These are phyloP conservation scores for Xerocomellus amylosporus DNA, from an alignment of 768 basidiomycete genomes.

Conservation along the genomic window DNA sequence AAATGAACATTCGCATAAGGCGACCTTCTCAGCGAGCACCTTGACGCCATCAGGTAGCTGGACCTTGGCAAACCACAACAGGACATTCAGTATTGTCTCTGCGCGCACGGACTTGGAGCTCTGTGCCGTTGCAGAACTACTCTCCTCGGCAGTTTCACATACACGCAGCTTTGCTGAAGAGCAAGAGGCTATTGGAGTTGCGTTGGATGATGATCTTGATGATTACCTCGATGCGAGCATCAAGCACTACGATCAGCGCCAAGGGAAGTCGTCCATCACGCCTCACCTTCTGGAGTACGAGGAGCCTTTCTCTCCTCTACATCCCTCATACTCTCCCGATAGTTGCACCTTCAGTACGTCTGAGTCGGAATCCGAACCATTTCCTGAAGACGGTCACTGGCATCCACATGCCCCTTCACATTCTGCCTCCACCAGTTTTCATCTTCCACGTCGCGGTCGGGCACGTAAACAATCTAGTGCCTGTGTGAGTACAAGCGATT, in stretches of 20 bases:
- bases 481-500: slow-evolving; percentile 35
- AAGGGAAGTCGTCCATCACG: slow-evolving; percentile 4
- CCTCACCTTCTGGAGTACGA: slow-evolving; percentile 31
- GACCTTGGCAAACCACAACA: slow-evolving; percentile 28
- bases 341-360: slow-evolving; percentile 21
- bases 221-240: slow-evolving; percentile 30
- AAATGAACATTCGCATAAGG: slow-evolving; percentile 20
- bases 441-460: slow-evolving; percentile 34
- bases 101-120: slow-evolving; percentile 49
- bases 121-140: slow-evolving; percentile 47
- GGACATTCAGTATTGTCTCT: slow-evolving; percentile 44
- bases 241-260: slow-evolving; percentile 7
- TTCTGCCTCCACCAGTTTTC: slow-evolving; percentile 25
- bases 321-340: slow-evolving; percentile 15
- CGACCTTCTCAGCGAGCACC: slow-evolving; percentile 25
- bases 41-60: slow-evolving; percentile 19
- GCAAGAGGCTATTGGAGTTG: slow-evolving; percentile 20
- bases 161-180: slow-evolving; percentile 22
- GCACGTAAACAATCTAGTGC: slow-evolving; percentile 28
- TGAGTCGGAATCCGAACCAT: slow-evolving; percentile 36
- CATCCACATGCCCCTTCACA: slow-evolving; percentile 19
- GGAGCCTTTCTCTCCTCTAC: slow-evolving; percentile 29
- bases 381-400: slow-evolving; percentile 29
- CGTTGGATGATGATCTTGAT: slow-evolving; percentile 29
- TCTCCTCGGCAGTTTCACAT: slow-evolving; percentile 36